Percentiles rank a stretch among this genome's conserved stretches.
Conservation (phyloP, 2,329 filamentous ascomycete genomes). For the Aureobasidium sp. region DNA sequence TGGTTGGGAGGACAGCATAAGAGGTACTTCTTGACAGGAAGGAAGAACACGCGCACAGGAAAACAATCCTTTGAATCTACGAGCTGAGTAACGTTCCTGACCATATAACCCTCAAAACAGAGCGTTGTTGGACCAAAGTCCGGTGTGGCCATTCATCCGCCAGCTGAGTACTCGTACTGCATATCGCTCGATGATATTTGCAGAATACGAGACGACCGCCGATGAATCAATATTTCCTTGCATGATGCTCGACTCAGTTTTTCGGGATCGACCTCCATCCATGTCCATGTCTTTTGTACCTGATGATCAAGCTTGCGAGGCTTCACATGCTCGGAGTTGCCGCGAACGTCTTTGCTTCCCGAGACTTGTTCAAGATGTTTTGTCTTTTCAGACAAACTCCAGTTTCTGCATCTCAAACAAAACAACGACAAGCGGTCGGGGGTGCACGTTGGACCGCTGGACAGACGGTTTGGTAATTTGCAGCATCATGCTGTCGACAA, state of each 20-base stretch:
- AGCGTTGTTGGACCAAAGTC: not conserved
- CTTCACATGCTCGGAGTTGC: not conserved
- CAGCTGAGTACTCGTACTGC: not conserved
- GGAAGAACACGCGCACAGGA: not conserved
- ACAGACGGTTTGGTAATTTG: not conserved
- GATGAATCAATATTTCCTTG: not conserved
- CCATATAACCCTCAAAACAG: not conserved
- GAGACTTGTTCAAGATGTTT: not conserved
- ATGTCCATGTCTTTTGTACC: conserved; percentile 1
- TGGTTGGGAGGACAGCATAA: not conserved
- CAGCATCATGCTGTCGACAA: not conserved
- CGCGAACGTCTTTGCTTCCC: not conserved
- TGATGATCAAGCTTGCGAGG: not conserved
- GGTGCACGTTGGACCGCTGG: not conserved
- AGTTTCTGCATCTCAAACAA: not conserved
- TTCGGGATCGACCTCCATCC: not conserved
- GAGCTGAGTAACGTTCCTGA: not conserved
- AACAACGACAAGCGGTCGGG: not conserved
- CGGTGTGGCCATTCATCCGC: not conserved
- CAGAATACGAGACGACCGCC: not conserved
- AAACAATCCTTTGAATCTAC: not conserved
- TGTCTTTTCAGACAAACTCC: not conserved
- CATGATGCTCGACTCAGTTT: not conserved
- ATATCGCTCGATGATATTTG: not conserved
- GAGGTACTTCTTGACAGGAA: too few relatives aligned